Percentiles rank a stretch among this genome's conserved stretches.
Conservation (phyloP, 345 rosid species). For the Pistacia atlantica region DNA sequence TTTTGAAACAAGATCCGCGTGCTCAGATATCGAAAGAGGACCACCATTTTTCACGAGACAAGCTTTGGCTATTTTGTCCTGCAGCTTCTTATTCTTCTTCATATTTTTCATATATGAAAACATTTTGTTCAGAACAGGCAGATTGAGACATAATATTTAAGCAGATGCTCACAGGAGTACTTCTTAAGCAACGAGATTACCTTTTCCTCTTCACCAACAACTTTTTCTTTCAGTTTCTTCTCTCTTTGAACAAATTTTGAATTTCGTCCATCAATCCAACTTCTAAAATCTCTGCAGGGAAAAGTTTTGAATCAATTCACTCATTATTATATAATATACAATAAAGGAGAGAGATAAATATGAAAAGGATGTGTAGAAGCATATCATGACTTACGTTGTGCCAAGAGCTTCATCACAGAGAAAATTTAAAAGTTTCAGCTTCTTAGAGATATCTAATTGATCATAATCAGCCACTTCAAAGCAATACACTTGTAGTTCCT, state of each 20-base stretch:
- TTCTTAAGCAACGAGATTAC: neutral
- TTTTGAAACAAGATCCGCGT: too few species aligned
- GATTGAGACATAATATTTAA: neutral
- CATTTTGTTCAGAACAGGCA: neutral
- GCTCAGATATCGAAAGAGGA: conserved; percentile 32
- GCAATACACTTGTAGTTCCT: conserved; percentile 36
- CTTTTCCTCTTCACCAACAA: neutral
- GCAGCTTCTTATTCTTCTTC: conserved; percentile 47
- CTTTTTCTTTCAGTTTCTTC: conserved; percentile 44
- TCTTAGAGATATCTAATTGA: conserved; percentile 36
- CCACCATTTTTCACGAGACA: conserved; percentile 45
- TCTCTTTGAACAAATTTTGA: conserved; percentile 26
- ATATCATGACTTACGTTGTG: conserved; percentile 44
- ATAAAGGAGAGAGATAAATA: neutral
- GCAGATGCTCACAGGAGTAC: neutral
- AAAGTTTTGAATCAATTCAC: neutral
- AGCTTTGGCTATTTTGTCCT: conserved; percentile 60
- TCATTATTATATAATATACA: neutral
- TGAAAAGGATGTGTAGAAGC: neutral
- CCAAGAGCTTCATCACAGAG: conserved; percentile 64
- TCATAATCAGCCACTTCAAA: conserved; percentile 45
- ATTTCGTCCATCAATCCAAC: conserved; percentile 55
- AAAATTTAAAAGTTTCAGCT: conserved; percentile 57
- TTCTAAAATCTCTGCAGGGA: conserved; percentile 44
- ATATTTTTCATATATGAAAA: conserved; percentile 47